Evolutionary conservation across 345 rosid species (phyloP), one percentile per base, ranked within the genome.

Genomic region (Populus euphratica): DNA sequence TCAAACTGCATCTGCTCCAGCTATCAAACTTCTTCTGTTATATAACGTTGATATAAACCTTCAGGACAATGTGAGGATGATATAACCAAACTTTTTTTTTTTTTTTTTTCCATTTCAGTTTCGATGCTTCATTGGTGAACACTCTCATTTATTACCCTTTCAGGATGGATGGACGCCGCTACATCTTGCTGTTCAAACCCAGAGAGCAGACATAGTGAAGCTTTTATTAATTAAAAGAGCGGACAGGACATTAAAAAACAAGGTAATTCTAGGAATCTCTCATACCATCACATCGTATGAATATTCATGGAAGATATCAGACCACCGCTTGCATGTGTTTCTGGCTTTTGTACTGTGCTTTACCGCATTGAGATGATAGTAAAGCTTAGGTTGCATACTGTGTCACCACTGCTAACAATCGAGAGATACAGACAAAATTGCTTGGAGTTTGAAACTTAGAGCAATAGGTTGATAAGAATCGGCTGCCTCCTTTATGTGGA

Each of bases 91-190:
- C 62, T 69, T 23, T 68, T 68, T 43, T 56, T 23, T 68, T 68
- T 43, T 56, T 35, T 21, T n/a, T 21, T 69, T 31, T 49, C 33
- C 43, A 23, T 69, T 33, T 31, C 25, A 6, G 18, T 64, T 54
- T 36, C 54, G 14, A 35, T 41, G 33, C 68, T 61, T 56, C 13
- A 5, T 67, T 39, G 23, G 36, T 35, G 1, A 38, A 47, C 77
- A 50, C 49, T 47, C 47, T 31, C 47, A 6, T 52, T 52, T 52
- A 80, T 79, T 63, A n/a, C 49, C 23, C 36, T 79, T 72, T 83
- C 78, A 95, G 98, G 92, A 95, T 77, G 99, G 98, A 76, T 95
- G 99, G 99, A 87, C 98, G 47, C 98, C 99, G 14, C 79, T 95
- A 73, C 99, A 95, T 83, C 91, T 95, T 73, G 97, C 99, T 67